Base-by-base conservation (phyloP, 306 rosid species). In the Cucurbita pepo region DNA sequence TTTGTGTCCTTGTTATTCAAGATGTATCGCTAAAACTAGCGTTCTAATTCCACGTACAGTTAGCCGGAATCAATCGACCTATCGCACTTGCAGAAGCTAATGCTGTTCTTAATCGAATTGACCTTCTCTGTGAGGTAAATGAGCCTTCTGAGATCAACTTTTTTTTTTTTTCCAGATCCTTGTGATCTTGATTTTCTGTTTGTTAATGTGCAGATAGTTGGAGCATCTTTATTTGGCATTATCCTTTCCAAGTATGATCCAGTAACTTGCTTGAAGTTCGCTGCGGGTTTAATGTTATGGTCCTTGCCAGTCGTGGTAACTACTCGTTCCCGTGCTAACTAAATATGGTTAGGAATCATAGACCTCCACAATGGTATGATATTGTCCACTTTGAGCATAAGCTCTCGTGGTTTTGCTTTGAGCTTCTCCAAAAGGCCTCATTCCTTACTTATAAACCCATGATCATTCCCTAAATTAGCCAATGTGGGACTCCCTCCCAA, bases 61-160 rank as follows among this genome's bases (percentile, higher is more conserved):
- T 91, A 74, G 96, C 97, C 41, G 97, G 99, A 82, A 84, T 95
- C 53, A 95, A 89, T 79, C 82, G 97, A 83, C 96, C 99, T 18
- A 77, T 95, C 66, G 99, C 99, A 36, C 95, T 95, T 70, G 95
- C 96, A 4, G 88, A 91, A 58, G 97, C 92, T 82, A 95, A 91
- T 86, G 97, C 99, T 55, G 66, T 85, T 81, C 89, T 94, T 36
- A 89, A 83, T 83, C 89, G 97, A 84, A 95, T 89, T 56, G 97
- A 95, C 82, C 97, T 95, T 76, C 78, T 94, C 50, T 91, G 95
- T 76, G 96, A 95, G 96, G 99, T 95, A 82, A 47, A 74, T 83
- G 56, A 61, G 54, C 54, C 11, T 69, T 76, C 72, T 61, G 41
- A 57, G 57, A 2, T 37, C 48, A 21, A 56, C 22, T 55, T 47